A percentile compares a stretch with the other conserved stretches of the same genome.
Evolutionary conservation across 495 filamentous ascomycete genomes (phyloP).

Genomic region (Aspergillus egyptiacus): DNA sequence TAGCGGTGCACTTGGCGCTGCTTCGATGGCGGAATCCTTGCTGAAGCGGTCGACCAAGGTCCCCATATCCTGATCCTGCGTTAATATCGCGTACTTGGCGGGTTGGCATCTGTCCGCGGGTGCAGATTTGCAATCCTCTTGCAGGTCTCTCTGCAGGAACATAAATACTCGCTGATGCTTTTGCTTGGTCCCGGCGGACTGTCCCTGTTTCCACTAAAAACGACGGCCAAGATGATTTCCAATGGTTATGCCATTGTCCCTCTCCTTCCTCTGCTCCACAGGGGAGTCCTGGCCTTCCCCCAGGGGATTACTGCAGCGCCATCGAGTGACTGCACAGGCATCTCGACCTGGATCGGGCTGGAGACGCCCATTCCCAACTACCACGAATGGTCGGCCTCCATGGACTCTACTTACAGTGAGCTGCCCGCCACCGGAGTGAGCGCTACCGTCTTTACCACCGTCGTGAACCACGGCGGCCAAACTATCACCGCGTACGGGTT

Average conservation of each 20-base stretch:
- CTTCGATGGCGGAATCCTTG: neutral
- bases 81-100: constrained; percentile 1
- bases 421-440: neutral
- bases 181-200: neutral
- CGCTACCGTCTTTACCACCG: neutral
- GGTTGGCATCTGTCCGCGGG: neutral
- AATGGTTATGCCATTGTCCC: constrained; percentile 1
- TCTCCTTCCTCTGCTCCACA: neutral
- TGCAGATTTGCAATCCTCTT: neutral
- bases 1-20: neutral
- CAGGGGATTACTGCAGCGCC: neutral
- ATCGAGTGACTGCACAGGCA: neutral
- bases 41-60: neutral
- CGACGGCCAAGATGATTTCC: neutral
- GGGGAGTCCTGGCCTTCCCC: neutral
- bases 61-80: neutral
- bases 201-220: neutral
- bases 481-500: constrained; percentile 1
- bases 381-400: neutral
- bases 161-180: neutral
- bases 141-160: neutral
- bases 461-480: constrained; percentile 1
- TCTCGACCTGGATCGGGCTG: constrained; percentile 1
- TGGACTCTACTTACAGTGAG: neutral
- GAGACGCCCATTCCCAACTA: constrained; percentile 1